Base-by-base conservation (phyloP, 805 yeast genomes). In the Schwanniomyces pseudopolymorphus region DNA sequence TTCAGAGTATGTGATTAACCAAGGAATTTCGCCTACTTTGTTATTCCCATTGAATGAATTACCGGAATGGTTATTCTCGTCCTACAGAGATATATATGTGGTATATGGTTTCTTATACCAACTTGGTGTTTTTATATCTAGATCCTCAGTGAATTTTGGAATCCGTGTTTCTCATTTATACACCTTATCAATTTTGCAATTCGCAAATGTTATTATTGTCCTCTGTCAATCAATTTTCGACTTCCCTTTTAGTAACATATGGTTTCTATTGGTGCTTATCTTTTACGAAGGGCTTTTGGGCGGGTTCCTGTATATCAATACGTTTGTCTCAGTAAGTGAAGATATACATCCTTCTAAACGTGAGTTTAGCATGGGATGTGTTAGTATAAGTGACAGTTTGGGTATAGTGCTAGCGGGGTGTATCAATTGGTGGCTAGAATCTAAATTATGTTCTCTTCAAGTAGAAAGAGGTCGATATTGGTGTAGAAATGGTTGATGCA, bases 251-350 rank as follows among this genome's bases (percentile, higher is more conserved):
- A 79, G 84, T 2, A 75, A 69, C 33, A 78, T 92, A 2, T 87
- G 85, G 74, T 54, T 79, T 1, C 58, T 90, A 33, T 74, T 89
- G 70, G 7, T 75, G 0, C 62, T 91, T 25, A 77, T 89, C 5
- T 79, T 92, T 49, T 92, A 88, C 64, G 98, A 92, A 61, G 94
- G 98, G 0, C 73, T 94, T 17, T 72, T 92, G 9, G 99, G 98
- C 1, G 98, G 99, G 0, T 79, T 87, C 2, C 81, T 92, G 14
- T 92, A 92, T 61, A 94, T 89, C 44, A 91, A 92, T 60, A 91
- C 97, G 0, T 92, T 88, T 58, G 72, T 86, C 74, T 72, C 80
- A 13, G 91, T 91, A 0, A 77, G 85, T 31, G 95, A 89, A 48
- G 63, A 66, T 20, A 62, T 67, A 5, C 68, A 78, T 0, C 69